Evolutionary conservation across 805 yeast genomes (phyloP).

Genomic region (Myxozyma sirexii): DNA sequence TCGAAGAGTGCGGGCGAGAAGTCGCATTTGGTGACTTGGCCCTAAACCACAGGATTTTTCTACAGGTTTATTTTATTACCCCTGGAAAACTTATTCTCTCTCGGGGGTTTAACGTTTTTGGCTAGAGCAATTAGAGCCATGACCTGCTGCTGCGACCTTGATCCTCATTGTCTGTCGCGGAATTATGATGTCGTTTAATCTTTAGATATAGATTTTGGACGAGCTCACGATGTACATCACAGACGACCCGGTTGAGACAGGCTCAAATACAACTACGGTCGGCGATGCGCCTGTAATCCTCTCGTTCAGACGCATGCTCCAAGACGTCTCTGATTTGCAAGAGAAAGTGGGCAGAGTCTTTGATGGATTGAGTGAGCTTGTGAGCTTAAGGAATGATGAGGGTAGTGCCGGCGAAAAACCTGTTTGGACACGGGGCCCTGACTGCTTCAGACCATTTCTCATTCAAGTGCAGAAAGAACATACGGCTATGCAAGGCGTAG

Average conservation of each 20-base stretch:
- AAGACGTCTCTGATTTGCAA: not conserved
- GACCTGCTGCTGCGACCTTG: no score
- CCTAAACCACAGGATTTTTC: slow-evolving; percentile 8
- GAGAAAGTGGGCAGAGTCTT: not conserved
- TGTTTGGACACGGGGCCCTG: slow-evolving; percentile 11
- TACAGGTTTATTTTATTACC: not conserved
- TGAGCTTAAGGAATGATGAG: not conserved
- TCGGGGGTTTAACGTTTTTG: not conserved
- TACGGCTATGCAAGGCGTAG: slow-evolving; percentile 7
- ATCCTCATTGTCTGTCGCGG: no score
- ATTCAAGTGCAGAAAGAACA: slow-evolving; percentile 14
- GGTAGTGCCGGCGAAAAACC: not conserved
- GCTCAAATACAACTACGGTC: not conserved
- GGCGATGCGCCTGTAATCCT: not conserved
- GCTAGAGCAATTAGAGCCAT: not conserved
- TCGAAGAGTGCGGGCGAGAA: not conserved
- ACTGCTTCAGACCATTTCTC: slow-evolving; percentile 8
- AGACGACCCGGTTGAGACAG: not conserved
- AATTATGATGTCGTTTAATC: no score
- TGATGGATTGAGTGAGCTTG: not conserved
- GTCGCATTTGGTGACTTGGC: not conserved
- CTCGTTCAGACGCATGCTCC: not conserved
- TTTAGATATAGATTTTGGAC: no score
- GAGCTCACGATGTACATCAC: no score
- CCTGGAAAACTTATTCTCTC: not conserved